Conservation (phyloP, 2,329 filamentous ascomycete genomes). For the Exophiala spinifera region DNA sequence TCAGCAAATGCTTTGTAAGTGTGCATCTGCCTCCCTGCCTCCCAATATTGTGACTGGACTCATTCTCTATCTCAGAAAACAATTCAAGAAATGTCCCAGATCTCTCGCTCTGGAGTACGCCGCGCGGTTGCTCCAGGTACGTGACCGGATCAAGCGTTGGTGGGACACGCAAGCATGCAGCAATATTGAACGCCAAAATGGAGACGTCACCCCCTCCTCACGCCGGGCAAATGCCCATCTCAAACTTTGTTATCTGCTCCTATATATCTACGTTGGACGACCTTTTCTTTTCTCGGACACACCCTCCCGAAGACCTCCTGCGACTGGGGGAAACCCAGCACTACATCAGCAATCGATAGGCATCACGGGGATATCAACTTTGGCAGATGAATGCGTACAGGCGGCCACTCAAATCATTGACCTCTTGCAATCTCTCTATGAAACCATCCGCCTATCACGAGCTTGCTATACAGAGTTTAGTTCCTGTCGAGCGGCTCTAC, state of each 20-base stretch:
- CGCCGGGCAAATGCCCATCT: slow-evolving; percentile 28
- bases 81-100: no score
- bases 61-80: slow-evolving; percentile 2
- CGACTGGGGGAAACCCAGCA: slow-evolving; percentile 1
- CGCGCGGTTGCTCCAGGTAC: not conserved
- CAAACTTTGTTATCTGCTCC: slow-evolving; percentile 46
- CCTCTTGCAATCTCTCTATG: slow-evolving; percentile 30
- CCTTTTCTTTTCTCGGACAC: slow-evolving; percentile 43
- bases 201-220: slow-evolving; percentile 6
- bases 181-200: slow-evolving; percentile 14
- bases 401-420: slow-evolving; percentile 31
- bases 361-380: slow-evolving; percentile 10
- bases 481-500: slow-evolving; percentile 35
- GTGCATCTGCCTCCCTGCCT: no score
- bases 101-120: no score
- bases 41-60: no score
- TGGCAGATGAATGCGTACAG: slow-evolving; percentile 32
- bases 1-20: no score
- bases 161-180: not conserved
- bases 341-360: not conserved
- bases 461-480: slow-evolving; percentile 39
- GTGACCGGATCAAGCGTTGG: not conserved
- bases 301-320: not conserved
- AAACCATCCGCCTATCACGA: slow-evolving; percentile 32
- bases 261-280: slow-evolving; percentile 50